Conservation (phyloP, 805 yeast species). For the Candida manassasensis region DNA sequence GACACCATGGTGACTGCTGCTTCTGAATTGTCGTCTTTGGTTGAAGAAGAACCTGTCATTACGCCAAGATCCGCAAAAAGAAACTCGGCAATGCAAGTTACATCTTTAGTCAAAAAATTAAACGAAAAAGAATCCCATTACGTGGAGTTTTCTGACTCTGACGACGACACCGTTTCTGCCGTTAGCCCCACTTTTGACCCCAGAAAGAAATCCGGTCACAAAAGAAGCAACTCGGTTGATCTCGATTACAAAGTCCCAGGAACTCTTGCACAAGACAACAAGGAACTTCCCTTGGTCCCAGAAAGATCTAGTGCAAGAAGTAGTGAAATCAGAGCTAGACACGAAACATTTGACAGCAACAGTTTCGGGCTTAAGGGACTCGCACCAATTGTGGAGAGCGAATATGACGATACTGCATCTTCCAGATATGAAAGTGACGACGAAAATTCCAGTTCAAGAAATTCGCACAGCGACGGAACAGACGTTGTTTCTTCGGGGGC, state of each 20-base stretch:
- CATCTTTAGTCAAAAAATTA: conserved; percentile 10
- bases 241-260: conserved; percentile 4
- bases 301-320: conserved; percentile 9
- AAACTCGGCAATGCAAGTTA: conserved; percentile 7
- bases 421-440: conserved; percentile 30
- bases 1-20: conserved; percentile 12
- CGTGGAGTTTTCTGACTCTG: conserved; percentile 7
- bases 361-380: conserved; percentile 29
- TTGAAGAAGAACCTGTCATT: conserved; percentile 16
- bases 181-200: conserved; percentile 16
- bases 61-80: conserved; percentile 25
- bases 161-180: conserved; percentile 3
- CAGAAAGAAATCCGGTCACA: conserved; percentile 13
- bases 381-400: conserved; percentile 36
- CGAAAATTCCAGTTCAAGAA: conserved; percentile 14
- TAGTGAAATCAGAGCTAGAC: not conserved
- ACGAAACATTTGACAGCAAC: conserved; percentile 18
- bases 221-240: conserved; percentile 13
- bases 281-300: conserved; percentile 3
- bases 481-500: conserved; percentile 22
- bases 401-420: conserved; percentile 25
- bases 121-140: conserved; percentile 7
- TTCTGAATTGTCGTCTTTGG: conserved; percentile 3
- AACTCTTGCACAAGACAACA: not conserved
- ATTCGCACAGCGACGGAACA: conserved; percentile 13